A percentile compares a stretch with the other conserved stretches of the same genome.
Evolutionary conservation across 768 basidiomycete genomes (phyloP).

Genomic region (Boletus reticulatus): DNA sequence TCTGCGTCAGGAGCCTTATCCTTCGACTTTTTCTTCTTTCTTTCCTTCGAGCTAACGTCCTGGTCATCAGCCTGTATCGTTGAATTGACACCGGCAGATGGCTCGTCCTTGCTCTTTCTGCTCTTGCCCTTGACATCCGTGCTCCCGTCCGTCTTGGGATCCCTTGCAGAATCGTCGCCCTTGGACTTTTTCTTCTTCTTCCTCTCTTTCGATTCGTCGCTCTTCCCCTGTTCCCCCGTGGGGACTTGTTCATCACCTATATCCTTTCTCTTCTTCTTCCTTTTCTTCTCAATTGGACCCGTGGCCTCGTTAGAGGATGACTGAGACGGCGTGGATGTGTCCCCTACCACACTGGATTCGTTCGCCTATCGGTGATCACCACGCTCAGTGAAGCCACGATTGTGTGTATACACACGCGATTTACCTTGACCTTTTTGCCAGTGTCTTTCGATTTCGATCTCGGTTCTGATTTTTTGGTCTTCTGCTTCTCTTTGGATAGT

Average conservation of each 20-base stretch:
- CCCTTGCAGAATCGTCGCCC: not conserved
- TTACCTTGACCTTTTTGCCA: constrained; percentile 10
- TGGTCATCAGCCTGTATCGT: not conserved
- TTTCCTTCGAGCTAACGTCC: constrained; percentile 1
- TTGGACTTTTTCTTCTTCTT: constrained; percentile 23
- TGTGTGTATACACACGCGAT: not conserved
- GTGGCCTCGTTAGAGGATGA: not conserved
- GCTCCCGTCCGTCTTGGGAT: not conserved
- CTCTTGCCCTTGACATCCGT: not conserved
- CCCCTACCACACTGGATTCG: not conserved
- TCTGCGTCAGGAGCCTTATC: constrained; percentile 2
- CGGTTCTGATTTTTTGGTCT: constrained; percentile 12
- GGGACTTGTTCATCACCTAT: not conserved
- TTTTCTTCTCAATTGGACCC: constrained; percentile 5
- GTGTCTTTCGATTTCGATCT: constrained; percentile 7
- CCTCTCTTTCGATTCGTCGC: constrained; percentile 9
- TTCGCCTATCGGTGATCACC: constrained; percentile 1
- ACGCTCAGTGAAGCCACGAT: constrained; percentile 9
- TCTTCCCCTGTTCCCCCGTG: not conserved
- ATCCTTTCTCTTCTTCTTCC: constrained; percentile 18
- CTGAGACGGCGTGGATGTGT: not conserved
- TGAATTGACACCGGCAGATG: not conserved
- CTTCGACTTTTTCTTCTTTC: constrained; percentile 16
- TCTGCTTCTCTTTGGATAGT: constrained; percentile 17
- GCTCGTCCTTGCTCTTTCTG: not conserved